Evolutionary conservation across 768 basidiomycete species (phyloP).

Genomic region (Phylloporus sp.): DNA sequence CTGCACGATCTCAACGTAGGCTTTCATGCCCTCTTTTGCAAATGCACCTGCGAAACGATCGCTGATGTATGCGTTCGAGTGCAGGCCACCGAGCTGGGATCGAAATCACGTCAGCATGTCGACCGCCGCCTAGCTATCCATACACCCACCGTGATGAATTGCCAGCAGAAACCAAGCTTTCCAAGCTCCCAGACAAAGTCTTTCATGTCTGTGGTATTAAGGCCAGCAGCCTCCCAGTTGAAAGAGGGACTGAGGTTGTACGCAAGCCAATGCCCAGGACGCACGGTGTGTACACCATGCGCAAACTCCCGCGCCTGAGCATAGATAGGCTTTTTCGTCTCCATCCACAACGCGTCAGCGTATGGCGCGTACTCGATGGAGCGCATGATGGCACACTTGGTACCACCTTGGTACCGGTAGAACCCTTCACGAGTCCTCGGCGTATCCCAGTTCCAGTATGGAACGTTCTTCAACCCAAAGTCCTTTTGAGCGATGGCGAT

Average conservation of each 20-base stretch:
- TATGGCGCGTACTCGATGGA: conserved; percentile 92
- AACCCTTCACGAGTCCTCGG: conserved; percentile 94
- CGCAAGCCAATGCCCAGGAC: conserved; percentile 91
- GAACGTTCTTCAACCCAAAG: conserved; percentile 66
- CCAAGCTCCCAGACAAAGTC: conserved; percentile 89
- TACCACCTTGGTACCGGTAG: conserved; percentile 97
- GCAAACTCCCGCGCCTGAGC: conserved; percentile 91
- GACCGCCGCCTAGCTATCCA: not conserved
- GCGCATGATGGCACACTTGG: conserved; percentile 88
- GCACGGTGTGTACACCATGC: conserved; percentile 72
- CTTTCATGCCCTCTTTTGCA: conserved; percentile 97
- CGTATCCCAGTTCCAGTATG: conserved; percentile 94
- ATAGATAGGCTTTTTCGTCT: conserved; percentile 92
- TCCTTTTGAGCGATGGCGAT: conserved; percentile 72
- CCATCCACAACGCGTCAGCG: conserved; percentile 92
- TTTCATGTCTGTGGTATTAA: conserved; percentile 81
- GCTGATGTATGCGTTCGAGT: conserved; percentile 96
- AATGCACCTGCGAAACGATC: conserved; percentile 87
- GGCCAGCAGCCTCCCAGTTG: conserved; percentile 92
- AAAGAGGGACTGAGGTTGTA: conserved; percentile 95
- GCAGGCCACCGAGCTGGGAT: conserved; percentile 84
- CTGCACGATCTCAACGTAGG: conserved; percentile 94
- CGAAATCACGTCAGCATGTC: conserved; percentile 3
- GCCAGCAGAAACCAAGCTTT: conserved; percentile 96
- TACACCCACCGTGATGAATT: conserved; percentile 89